Base-by-base conservation (phyloP, 805 yeast species). In the Candida taoyuanica region DNA sequence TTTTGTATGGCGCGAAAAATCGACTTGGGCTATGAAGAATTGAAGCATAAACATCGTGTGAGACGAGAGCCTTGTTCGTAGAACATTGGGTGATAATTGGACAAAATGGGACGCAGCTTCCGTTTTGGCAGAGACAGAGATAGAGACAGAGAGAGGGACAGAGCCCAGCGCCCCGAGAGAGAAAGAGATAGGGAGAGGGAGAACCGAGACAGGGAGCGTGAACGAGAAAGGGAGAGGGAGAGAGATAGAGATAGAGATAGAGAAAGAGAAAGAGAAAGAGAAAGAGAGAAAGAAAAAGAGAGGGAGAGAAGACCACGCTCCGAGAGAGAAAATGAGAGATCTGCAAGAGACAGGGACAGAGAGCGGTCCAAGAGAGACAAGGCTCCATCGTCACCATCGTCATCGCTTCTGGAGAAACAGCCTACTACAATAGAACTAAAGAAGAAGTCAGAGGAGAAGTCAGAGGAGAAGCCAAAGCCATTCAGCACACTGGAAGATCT, bases 241-340 rank as follows among this genome's bases (percentile, higher is more conserved):
- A 34, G 40, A 16, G 43, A 32, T 16, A 38, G 43, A 23, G 43
- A 31, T 5, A 29, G 24, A 29, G 39, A 34, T 17, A 17, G 33
- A 14, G 39, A 14, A 19, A 25, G 27, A 23, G 47, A 40, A 19
- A 28, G 41, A 23, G 29, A 15, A 18, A 20, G 33, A 21, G 35
- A 24, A n/a, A 9, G 13, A 6, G 28, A n/a, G 14, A 11, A 7
- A 25, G 13, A 14, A 25, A 14, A 14, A 9, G 15, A 6, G 6
- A n/a, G 13, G 14, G 17, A 17, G 14, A 14, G 14, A 6, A 15
- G 30, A 28, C 18, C 11, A 12, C 8, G 28, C 5, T 9, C 16
- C 18, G 30, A 14, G 9, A 28, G 30, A 28, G 14, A 32, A 17
- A 18, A 15, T 19, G 35, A 18, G 19, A 26, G 39, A 31, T 15